Evolutionary conservation across 208 protist genomes (phyloP).

Genomic region (Wallacemonas rigidus): DNA sequence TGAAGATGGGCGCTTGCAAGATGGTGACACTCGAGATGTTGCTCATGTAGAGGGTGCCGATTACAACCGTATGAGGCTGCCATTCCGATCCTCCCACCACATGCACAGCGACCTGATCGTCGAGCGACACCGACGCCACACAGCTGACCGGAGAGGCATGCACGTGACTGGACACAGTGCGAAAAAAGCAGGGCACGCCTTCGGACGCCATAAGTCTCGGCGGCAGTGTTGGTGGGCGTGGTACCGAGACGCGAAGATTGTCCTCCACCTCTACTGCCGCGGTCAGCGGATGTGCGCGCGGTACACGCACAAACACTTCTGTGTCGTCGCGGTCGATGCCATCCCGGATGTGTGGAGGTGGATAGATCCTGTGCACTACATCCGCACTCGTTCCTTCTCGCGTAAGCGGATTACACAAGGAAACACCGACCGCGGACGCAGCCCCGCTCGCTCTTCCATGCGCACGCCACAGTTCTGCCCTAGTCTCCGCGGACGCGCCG

Average conservation of each 20-base stretch:
- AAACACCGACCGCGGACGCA: neutral
- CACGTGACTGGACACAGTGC: neutral
- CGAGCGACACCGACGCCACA: neutral
- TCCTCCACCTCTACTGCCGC: too few relatives aligned
- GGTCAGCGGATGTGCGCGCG: neutral
- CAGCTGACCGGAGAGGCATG: conserved; percentile 6
- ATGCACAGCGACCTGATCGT: neutral
- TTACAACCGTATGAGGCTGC: neutral
- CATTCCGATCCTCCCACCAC: neutral
- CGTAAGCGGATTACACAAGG: neutral
- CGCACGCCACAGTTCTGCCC: too few relatives aligned
- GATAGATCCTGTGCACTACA: neutral
- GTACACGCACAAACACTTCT: conserved; percentile 4
- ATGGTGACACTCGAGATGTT: neutral
- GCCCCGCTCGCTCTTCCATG: too few relatives aligned
- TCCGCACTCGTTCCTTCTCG: neutral
- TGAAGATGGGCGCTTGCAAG: neutral
- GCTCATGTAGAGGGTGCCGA: neutral
- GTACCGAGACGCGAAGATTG: neutral
- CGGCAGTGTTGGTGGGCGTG: neutral
- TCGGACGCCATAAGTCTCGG: neutral
- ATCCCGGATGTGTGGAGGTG: neutral
- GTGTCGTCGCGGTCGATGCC: conserved; percentile 18
- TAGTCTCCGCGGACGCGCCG: too few relatives aligned
- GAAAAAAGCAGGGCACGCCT: neutral